phyloP scores from a whole-genome alignment of 495 filamentous ascomycete species.

The Podospora pseudoanserina region DNA sequence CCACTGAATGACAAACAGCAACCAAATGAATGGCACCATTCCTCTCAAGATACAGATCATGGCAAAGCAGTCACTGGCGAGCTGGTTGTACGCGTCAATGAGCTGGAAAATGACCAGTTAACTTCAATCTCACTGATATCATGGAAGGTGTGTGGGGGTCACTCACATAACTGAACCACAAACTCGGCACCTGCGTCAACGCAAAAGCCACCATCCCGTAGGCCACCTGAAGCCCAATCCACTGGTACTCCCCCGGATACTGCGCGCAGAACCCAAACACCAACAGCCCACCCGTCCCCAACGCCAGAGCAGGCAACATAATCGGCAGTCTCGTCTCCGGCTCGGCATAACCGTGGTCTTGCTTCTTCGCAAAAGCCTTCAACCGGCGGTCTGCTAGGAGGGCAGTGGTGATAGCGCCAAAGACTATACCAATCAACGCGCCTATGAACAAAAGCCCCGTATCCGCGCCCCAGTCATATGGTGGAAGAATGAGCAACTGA shows the following conservation, averaged over 20 bases:
- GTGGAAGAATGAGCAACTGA: constrained; percentile 18
- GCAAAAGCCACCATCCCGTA: constrained; percentile 34
- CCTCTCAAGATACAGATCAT: constrained; percentile 33
- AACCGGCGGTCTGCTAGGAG: constrained; percentile 22
- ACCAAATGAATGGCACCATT: constrained; percentile 32
- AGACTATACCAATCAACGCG: constrained; percentile 26
- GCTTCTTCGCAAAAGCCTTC: constrained; percentile 14
- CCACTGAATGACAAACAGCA: constrained; percentile 30
- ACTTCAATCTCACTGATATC: neutral
- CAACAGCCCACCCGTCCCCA: constrained; percentile 29
- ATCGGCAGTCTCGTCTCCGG: constrained; percentile 28
- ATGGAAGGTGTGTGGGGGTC: neutral
- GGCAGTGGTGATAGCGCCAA: constrained; percentile 19
- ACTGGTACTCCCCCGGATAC: constrained; percentile 18
- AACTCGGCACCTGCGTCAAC: constrained; percentile 27
- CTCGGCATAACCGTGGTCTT: constrained; percentile 27
- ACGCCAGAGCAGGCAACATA: constrained; percentile 24
- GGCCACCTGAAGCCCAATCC: constrained; percentile 32
- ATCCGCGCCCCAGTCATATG: constrained; percentile 29
- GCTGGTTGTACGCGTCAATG: constrained; percentile 31
- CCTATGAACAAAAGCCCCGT: constrained; percentile 29
- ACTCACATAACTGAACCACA: constrained; percentile 36
- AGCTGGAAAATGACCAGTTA: constrained; percentile 19
- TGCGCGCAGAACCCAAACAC: constrained; percentile 35
- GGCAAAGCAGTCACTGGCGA: constrained; percentile 35